A percentile compares a stretch with the other conserved stretches of the same genome.
Conservation (phyloP, 306 rosid species). For the Styphnolobium japonicum region DNA sequence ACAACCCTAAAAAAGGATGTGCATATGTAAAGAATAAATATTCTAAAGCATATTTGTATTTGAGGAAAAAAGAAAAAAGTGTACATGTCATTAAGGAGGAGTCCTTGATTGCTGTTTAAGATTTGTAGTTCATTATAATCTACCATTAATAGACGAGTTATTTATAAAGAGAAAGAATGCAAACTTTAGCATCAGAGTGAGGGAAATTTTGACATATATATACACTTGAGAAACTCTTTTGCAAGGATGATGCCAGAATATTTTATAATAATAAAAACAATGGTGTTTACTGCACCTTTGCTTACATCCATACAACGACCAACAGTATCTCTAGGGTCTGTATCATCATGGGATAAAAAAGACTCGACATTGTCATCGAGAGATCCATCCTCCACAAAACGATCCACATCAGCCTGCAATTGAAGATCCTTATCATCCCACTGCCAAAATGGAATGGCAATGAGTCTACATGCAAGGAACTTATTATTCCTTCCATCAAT, state of each 20-base stretch:
- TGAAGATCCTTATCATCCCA: conserved; percentile 97
- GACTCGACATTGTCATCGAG: conserved; percentile 98
- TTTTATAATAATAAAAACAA: conserved; percentile 14
- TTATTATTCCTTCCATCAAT: conserved; percentile 44
- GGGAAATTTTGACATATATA: not conserved
- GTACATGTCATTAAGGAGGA: not conserved
- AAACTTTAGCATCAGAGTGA: not conserved
- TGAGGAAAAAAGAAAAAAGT: not conserved
- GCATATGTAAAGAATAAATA: not conserved
- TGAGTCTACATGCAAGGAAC: conserved; percentile 75
- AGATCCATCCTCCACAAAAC: conserved; percentile 92
- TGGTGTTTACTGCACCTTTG: conserved; percentile 73
- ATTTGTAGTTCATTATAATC: not conserved
- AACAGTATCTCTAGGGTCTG: conserved; percentile 88
- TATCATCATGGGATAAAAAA: conserved; percentile 96
- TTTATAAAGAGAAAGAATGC: not conserved
- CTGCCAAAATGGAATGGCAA: conserved; percentile 93
- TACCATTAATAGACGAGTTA: not conserved
- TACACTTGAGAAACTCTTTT: not conserved
- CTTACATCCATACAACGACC: conserved; percentile 94
- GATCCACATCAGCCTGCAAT: conserved; percentile 99
- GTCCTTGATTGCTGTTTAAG: not conserved
- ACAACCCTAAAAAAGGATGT: too few species aligned
- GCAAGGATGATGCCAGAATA: not conserved
- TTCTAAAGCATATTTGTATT: not conserved